Evolutionary conservation across 2,329 filamentous ascomycete genomes (phyloP), one percentile per base, ranked within the genome.

Genomic region (Apiospora kogelbergensis): DNA sequence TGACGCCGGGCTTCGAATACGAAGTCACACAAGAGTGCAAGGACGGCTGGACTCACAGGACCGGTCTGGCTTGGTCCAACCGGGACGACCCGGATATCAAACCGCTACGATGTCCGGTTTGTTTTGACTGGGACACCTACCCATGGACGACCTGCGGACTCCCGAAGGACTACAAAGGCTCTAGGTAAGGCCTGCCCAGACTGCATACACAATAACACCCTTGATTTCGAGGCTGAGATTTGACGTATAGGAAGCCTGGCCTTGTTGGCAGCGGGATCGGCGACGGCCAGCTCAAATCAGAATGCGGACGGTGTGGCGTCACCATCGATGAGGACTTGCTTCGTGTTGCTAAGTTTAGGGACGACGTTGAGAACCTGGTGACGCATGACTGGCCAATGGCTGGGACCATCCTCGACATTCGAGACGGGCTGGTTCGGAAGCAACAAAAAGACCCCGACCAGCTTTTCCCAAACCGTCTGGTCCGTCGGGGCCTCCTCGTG

Each of bases 401-500:
- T 0, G 91, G 91, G 0, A 93, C 91, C 0, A 76, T 92, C 3
- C 81, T 93, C 9, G 82, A 86, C 15, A 74, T 84, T 0, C 76
- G 79, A 1, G 80, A 71, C 0, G 91, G 90, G 0, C 78, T 81
- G 10, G 86, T 88, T 6, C 41, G 57, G 0, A 76, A 81, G 41
- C 68, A 68, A 9, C 6, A 30, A 75, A 6, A 73, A 71, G 15
- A 72, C 71, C 66, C 65, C 73, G 7, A 69, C 46, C 80, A 82
- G 9, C 80, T 82, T 0, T 89, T 90, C 71, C 87, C 88, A 0
- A 90, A 90, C 72, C 81, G 83, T 1, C 77, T 90, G 13, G 66
- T 67, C 42, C 68, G 68, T 6, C 41, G 48, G 5, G 68, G 65
- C 6, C 42, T 67, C 6, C 60, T 69, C 11, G 53, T 69, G 37